Base-by-base conservation (phyloP, 495 filamentous ascomycete genomes). In the Friedmanniomyces endolithicus region DNA sequence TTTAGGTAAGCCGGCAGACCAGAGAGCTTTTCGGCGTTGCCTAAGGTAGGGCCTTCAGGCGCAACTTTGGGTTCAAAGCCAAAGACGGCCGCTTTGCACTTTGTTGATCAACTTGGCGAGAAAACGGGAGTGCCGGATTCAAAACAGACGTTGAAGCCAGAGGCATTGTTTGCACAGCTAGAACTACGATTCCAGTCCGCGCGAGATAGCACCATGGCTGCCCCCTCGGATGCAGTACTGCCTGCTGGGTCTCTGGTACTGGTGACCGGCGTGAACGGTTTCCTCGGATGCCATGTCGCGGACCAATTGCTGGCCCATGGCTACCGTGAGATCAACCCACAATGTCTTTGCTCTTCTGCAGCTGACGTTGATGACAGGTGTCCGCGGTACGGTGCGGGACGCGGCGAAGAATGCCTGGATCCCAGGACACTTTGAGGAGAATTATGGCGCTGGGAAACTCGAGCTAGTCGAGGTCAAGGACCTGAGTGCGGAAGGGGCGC, bases 191-290 rank as follows among this genome's bases (percentile, higher is more conserved):
- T 9, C 27, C 27, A 9, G 27, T 41, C 6, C 3, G 14, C 6
- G 16, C 4, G 37, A 41, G 17, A 41, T 19, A n/a, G 17, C 37
- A 41, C 12, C 37, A 41, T 6, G 12, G 6, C 37, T 41, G 11
- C 23, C 25, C 44, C 44, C 12, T 47, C 44, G 14, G 22, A 47
- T 17, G 44, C 44, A 47, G 44, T 25, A 23, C n/a, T 29, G 11
- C 17, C 44, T 16, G 3, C n/a, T 6, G 45, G 47, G 20, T 50
- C 53, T 6, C 46, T 56, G 22, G 11, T 56, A 22, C 34, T 80
- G n/a, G 71, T 82, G 22, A 82, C 76, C 6, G 76, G 76, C 16
- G 70, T 19, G 17, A 41, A 41, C 17, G 37, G 37, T 2, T 41
- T 41, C 37, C 74, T 81, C 50, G 77, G 64, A 20, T 75, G 71